Conservation (phyloP, 2,329 filamentous ascomycete species). For the Fusarium xyrophilum region DNA sequence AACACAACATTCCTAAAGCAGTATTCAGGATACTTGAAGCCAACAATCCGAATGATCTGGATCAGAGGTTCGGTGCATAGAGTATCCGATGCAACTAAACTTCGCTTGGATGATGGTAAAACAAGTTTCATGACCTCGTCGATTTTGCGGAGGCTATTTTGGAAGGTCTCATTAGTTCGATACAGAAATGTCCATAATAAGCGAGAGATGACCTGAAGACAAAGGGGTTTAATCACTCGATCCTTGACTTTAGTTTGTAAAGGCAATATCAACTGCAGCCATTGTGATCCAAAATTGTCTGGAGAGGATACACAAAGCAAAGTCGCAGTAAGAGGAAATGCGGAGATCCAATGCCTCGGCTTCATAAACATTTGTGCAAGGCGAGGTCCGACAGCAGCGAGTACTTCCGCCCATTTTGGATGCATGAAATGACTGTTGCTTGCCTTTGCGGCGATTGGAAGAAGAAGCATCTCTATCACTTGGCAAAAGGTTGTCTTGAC, state of each 20-base stretch:
- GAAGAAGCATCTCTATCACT: slow-evolving; percentile 82
- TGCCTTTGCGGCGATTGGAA: slow-evolving; percentile 85
- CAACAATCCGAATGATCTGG: slow-evolving; percentile 92
- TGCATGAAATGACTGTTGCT: slow-evolving; percentile 76
- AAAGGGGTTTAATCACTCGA: slow-evolving; percentile 75
- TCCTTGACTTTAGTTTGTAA: slow-evolving; percentile 87
- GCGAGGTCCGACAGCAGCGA: slow-evolving; percentile 78
- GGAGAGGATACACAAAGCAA: slow-evolving; percentile 86
- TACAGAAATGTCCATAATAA: slow-evolving; percentile 96
- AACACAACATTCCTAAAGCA: slow-evolving; percentile 95
- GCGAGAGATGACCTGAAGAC: slow-evolving; percentile 87
- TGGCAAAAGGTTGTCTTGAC: slow-evolving; percentile 96
- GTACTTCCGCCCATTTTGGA: slow-evolving; percentile 85
- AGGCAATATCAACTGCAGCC: slow-evolving; percentile 80
- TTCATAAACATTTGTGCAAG: slow-evolving; percentile 87
- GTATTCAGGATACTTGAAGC: slow-evolving; percentile 90
- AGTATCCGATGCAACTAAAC: slow-evolving; percentile 81
- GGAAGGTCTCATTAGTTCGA: slow-evolving; percentile 74
- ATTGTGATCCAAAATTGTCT: slow-evolving; percentile 84
- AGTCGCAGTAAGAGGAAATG: slow-evolving; percentile 87
- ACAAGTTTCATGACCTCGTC: slow-evolving; percentile 89
- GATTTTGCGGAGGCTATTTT: slow-evolving; percentile 75
- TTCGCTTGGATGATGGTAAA: slow-evolving; percentile 79
- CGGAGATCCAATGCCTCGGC: slow-evolving; percentile 87
- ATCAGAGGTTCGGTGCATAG: slow-evolving; percentile 89